Base-by-base conservation (phyloP, 768 basidiomycete species). In the Russula sp. region DNA sequence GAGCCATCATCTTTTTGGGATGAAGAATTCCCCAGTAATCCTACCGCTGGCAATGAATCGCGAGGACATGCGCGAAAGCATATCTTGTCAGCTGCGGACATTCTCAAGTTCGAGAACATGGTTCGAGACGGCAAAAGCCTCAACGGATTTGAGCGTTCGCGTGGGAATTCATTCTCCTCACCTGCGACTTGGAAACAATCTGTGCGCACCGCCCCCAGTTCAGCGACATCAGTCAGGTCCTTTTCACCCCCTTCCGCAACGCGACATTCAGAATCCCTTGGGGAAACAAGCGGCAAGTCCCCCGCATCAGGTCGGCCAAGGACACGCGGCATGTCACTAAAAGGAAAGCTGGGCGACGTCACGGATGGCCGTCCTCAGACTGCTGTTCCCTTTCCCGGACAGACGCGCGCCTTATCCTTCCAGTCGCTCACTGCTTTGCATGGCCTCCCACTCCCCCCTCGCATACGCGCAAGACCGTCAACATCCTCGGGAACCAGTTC, bases 71-170 rank as follows among this genome's bases (percentile, higher is more conserved):
- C 74, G 5, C 84, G 85, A 8, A 84, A 86, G 70, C 81, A 81
- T 45, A 88, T 88, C 64, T 80, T 88, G 80, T 83, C 85, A 16
- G 82, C 84, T 27, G 84, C 83, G 18, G 84, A 87, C 60, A 79
- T 87, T 76, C 78, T 83, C 22, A 77, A 79, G 71, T 73, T 88
- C 10, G 86, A 87, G 68, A 83, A 81, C 48, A 77, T 79, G 62
- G 67, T 71, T 68, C 81, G 62, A 50, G 72, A 67, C 70, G 80
- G 70, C 69, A 53, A 59, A 49, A 57, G 55, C 31, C 37, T 49
- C 27, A 62, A 44, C 20, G 66, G 57, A 35, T 51, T 51, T 8
- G 63, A 66, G 20, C 57, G 59, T 3, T 61, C 61, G 18, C 62
- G 51, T 10, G 66, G 48, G 18, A 48, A 52, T 34, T 66, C 65